phyloP scores from a whole-genome alignment of 306 rosid genomes.

The Lathyrus aphaca region DNA sequence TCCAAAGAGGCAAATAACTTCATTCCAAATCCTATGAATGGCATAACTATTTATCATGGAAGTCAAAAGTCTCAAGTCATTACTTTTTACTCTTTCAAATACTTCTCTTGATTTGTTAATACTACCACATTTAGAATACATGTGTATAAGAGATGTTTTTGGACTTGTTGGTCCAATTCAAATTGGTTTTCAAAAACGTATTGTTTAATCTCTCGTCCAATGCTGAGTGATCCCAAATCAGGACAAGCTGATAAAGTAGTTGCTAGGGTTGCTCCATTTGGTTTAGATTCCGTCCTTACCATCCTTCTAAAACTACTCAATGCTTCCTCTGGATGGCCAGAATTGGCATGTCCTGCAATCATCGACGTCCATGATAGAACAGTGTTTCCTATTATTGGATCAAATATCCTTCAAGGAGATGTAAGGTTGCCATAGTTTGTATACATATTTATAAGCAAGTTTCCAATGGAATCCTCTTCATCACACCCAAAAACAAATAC shows the following conservation, averaged over 20 bases:
- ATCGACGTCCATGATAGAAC: constrained; percentile 65
- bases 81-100: constrained; percentile 50
- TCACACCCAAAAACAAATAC: constrained; percentile 56
- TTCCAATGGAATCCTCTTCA: constrained; percentile 49
- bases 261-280: constrained; percentile 45
- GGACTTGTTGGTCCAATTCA: constrained; percentile 50
- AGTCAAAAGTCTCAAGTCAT: constrained; percentile 70
- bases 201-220: constrained; percentile 68
- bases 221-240: constrained; percentile 49
- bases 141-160: constrained; percentile 69
- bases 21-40: constrained; percentile 62
- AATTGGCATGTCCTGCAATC: constrained; percentile 53
- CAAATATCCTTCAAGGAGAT: constrained; percentile 60
- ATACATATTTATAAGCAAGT: constrained; percentile 56
- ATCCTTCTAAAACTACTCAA: constrained; percentile 45
- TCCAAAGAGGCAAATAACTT: constrained; percentile 56
- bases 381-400: constrained; percentile 44
- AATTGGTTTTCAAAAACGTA: constrained; percentile 53
- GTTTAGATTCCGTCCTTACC: constrained; percentile 36
- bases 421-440: constrained; percentile 55
- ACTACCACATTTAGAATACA: constrained; percentile 74
- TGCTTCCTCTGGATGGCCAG: constrained; percentile 47
- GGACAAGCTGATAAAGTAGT: constrained; percentile 54
- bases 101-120: constrained; percentile 52
- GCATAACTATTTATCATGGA: constrained; percentile 63